A percentile compares a stretch with the other conserved stretches of the same genome.
These are phyloP conservation scores for Brettanomyces naardenensis DNA, from an alignment of 805 yeast species.

Conservation along the genomic window DNA sequence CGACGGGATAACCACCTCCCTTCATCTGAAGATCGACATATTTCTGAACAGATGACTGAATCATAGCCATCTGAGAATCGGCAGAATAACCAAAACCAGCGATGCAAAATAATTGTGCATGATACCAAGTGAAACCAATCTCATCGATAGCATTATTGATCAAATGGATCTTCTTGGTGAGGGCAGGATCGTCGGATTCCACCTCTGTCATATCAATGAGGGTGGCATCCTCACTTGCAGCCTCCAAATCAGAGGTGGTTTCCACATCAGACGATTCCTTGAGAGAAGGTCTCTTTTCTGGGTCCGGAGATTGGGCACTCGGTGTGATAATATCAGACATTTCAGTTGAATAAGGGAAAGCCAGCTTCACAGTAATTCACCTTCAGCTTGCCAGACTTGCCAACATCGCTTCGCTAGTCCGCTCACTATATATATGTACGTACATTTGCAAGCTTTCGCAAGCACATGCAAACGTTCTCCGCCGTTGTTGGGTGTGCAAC, in stretches of 20 bases:
- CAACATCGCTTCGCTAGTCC: too few relatives aligned
- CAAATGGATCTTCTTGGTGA: constrained; percentile 33
- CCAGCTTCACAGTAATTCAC: too few relatives aligned
- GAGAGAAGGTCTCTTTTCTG: not conserved
- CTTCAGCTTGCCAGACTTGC: too few relatives aligned
- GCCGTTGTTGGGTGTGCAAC: too few relatives aligned
- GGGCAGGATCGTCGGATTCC: constrained; percentile 27
- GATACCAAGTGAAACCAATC: constrained; percentile 54
- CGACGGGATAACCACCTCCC: constrained; percentile 33
- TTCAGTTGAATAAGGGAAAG: too few relatives aligned
- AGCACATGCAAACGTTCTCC: too few relatives aligned
- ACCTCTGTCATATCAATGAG: constrained; percentile 13
- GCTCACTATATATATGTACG: too few relatives aligned
- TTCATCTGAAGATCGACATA: constrained; percentile 41
- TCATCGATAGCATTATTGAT: constrained; percentile 51
- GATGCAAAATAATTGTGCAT: constrained; percentile 38
- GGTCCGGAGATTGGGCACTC: too few relatives aligned
- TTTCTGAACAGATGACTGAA: constrained; percentile 38
- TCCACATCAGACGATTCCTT: not conserved
- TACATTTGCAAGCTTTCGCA: too few relatives aligned
- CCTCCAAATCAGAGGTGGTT: constrained; percentile 1
- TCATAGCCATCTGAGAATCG: constrained; percentile 42
- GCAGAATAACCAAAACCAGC: constrained; percentile 53
- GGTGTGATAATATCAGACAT: too few relatives aligned
- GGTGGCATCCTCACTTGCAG: not conserved